A percentile compares a stretch with the other conserved stretches of the same genome.
These are phyloP conservation scores for Colletotrichum agaves DNA, from an alignment of 2,329 filamentous ascomycete species.

Conservation along the genomic window DNA sequence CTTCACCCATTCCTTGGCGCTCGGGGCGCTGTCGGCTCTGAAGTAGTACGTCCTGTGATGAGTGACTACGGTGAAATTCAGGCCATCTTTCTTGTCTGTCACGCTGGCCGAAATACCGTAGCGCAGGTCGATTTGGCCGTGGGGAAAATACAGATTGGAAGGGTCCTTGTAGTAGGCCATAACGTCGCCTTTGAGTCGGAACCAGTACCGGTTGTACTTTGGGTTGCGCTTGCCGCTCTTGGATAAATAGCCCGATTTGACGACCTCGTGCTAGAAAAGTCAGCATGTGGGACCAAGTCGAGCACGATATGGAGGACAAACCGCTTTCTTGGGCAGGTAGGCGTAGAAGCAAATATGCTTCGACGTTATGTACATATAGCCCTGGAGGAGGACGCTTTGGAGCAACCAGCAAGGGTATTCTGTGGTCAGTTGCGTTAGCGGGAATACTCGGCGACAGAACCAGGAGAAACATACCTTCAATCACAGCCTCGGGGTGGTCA, in stretches of 20 bases:
- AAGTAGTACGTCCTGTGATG: constrained; percentile 87
- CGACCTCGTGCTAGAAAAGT: constrained; percentile 68
- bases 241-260: constrained; percentile 87
- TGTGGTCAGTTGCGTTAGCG: constrained; percentile 45
- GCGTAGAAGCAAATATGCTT: constrained; percentile 97
- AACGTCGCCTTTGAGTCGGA: constrained; percentile 90
- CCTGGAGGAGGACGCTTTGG: constrained; percentile 90
- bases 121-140: constrained; percentile 89
- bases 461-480: constrained; percentile 69
- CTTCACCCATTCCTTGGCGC: constrained; percentile 97
- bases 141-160: constrained; percentile 89
- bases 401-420: constrained; percentile 96
- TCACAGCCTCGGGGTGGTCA: constrained; percentile 82
- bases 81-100: constrained; percentile 78
- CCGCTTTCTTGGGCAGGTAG: constrained; percentile 92
- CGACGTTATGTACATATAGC: constrained; percentile 94
- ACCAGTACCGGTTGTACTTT: constrained; percentile 92
- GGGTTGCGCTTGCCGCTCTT: constrained; percentile 92
- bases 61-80: constrained; percentile 84
- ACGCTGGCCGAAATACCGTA: constrained; percentile 90
- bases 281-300: background rate
- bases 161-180: constrained; percentile 89
- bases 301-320: constrained; percentile 53
- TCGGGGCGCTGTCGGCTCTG: constrained; percentile 85
- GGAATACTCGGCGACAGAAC: background rate